Evolutionary conservation across 2,329 filamentous ascomycete genomes (phyloP).

Genomic region (Alternaria gansuensis): DNA sequence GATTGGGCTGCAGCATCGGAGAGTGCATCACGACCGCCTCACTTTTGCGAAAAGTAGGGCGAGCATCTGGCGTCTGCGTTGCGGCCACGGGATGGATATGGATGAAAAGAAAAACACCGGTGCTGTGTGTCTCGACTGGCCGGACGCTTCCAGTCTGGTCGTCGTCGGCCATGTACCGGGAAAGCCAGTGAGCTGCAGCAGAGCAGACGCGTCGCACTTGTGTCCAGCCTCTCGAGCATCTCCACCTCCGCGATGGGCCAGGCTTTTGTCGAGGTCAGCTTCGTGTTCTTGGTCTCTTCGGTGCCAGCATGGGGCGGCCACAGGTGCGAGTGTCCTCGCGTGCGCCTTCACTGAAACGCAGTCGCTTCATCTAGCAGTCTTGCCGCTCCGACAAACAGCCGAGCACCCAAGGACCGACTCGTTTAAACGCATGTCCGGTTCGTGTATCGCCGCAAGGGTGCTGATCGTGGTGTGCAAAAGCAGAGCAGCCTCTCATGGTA

Average conservation of each 20-base stretch:
- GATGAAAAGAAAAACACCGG: conserved; percentile 17
- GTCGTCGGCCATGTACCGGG: background rate
- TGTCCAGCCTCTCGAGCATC: background rate
- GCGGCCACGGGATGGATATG: conserved; percentile 18
- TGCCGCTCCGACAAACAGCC: conserved; percentile 16
- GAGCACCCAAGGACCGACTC: conserved; percentile 3
- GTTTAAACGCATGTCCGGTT: background rate
- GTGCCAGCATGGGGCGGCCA: conserved; percentile 5
- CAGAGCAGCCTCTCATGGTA: conserved; percentile 34
- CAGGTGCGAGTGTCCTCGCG: conserved; percentile 1
- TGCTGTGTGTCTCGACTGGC: conserved; percentile 21
- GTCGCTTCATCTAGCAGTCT: conserved; percentile 14
- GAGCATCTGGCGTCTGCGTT: conserved; percentile 30
- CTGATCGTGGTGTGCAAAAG: conserved; percentile 23
- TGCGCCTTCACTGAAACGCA: conserved; percentile 14
- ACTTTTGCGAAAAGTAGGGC: conserved; percentile 46
- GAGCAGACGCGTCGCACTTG: conserved; percentile 3
- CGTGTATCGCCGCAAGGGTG: conserved; percentile 2
- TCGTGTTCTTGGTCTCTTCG: conserved; percentile 1
- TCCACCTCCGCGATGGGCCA: background rate
- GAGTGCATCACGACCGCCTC: conserved; percentile 42
- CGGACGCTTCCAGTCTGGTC: background rate
- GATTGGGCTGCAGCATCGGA: conserved; percentile 40
- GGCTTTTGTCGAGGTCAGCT: background rate
- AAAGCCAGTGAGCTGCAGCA: conserved; percentile 1